Base-by-base conservation (phyloP, 208 protist genomes). In the Leishmania major region DNA sequence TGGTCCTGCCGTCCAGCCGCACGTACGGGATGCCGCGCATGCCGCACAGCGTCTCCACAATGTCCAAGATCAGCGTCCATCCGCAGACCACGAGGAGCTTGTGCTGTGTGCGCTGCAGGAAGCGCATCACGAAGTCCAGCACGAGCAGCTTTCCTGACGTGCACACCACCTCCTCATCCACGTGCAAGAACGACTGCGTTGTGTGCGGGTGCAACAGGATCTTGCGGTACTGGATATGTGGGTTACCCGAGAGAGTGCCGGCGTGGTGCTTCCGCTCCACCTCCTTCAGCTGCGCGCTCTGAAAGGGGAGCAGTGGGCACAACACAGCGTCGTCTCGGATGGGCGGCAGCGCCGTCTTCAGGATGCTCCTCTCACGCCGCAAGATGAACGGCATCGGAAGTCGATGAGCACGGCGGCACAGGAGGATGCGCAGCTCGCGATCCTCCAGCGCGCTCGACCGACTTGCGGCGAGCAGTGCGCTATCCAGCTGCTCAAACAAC, bases 31-130 rank as follows among this genome's bases (percentile, higher is more conserved):
- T 83, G 28, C 69, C 55, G 13, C 87, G 87, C 69, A 84, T 81
- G 51, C 81, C 64, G 45, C 93, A 86, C 59, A 94, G 90, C 71
- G 93, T 90, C 84, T 95, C 90, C 73, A 97, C 87, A 40, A 97
- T 80, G 64, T 97, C 90, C 40, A 97, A 81, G 90, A 96, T 82
- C 13, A 87, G 71, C 35, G 92, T 96, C 96, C 98, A 98, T 75
- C 99, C 96, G 64, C 89, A 98, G 88, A 99, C 99, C 40, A 99
- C 92, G 0, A 99, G 84, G 15, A 99, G 98, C 73, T 98, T 92
- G 84, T 94, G 88, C 37, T 67, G 72, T 15, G 85, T 88, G 71
- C 78, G 84, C 77, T 88, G 80, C 77, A 98, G 78, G 13, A 93
- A 87, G 37, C 64, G 60, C 85, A 98, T 93, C 87, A 98, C 92